Evolutionary conservation across 2,329 filamentous ascomycete species (phyloP).

Genomic region (Fusarium beomiforme): DNA sequence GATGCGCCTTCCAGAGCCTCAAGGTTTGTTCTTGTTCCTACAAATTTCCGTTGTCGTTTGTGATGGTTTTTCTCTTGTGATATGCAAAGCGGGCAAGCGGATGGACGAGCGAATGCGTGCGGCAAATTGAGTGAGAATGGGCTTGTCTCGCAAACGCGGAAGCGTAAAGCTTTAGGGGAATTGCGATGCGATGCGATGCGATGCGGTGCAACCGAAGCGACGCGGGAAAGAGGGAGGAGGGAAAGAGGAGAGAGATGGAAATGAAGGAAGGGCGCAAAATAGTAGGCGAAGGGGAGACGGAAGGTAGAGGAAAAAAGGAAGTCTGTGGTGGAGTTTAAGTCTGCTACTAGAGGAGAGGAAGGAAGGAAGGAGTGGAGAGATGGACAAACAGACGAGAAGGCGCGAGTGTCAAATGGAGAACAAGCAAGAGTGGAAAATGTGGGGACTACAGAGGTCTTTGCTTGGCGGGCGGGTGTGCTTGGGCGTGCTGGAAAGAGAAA

Average conservation of each 20-base stretch:
- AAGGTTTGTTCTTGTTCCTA: conserved; percentile 34
- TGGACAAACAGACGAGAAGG: conserved; percentile 9
- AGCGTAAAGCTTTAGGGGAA: conserved; percentile 17
- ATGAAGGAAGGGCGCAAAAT: conserved; percentile 45
- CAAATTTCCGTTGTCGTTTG: conserved; percentile 33
- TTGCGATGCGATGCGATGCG: not conserved
- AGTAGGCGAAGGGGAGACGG: conserved; percentile 41
- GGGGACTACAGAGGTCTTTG: conserved; percentile 17
- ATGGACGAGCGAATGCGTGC: conserved; percentile 16
- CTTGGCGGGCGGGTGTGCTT: conserved; percentile 40
- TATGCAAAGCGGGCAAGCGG: conserved; percentile 27
- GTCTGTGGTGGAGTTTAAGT: conserved; percentile 47
- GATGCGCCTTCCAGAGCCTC: conserved; percentile 45
- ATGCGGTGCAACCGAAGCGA: conserved; percentile 41
- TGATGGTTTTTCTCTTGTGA: conserved; percentile 20
- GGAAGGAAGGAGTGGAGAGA: conserved; percentile 38
- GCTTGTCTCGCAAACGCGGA: conserved; percentile 38
- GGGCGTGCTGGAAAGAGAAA: conserved; percentile 27
- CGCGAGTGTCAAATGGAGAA: conserved; percentile 34
- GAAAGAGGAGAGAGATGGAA: conserved; percentile 43
- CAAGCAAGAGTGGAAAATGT: conserved; percentile 18
- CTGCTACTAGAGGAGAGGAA: conserved; percentile 46
- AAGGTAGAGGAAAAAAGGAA: conserved; percentile 40
- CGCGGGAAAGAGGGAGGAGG: conserved; percentile 42
- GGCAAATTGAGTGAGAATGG: conserved; percentile 30